Evolutionary conservation across 495 filamentous ascomycete species (phyloP).

Genomic region (Penicillium coffeae): DNA sequence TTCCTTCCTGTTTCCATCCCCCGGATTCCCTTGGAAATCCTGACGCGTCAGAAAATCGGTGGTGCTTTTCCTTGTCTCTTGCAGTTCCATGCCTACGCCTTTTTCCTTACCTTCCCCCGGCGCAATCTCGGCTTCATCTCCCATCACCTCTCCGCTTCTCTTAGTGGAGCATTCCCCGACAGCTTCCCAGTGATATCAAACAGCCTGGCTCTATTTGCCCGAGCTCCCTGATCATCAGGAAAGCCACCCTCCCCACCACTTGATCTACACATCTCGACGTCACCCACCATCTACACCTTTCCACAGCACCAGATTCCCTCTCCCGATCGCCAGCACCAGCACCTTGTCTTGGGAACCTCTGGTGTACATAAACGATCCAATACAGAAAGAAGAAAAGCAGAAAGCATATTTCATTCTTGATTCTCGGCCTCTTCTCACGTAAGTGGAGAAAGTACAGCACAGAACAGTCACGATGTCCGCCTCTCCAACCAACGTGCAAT

Average conservation of each 20-base stretch:
- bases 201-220: not conserved
- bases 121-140: constrained; percentile 11
- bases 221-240: not conserved
- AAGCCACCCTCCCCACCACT: constrained; percentile 10
- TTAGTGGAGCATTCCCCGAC: not conserved
- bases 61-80: not conserved
- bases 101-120: not conserved
- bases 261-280: constrained; percentile 29
- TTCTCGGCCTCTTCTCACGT: constrained; percentile 39
- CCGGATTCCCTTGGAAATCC: not conserved
- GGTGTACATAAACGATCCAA: constrained; percentile 85
- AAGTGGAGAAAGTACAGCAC: constrained; percentile 35
- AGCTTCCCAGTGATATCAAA: not conserved
- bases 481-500: constrained; percentile 58
- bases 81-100: not conserved
- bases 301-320: constrained; percentile 44
- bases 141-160: not conserved
- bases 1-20: constrained; percentile 15
- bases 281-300: constrained; percentile 29
- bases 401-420: constrained; percentile 43
- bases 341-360: constrained; percentile 81
- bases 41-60: not conserved
- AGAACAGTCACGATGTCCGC: constrained; percentile 53
- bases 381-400: too few species aligned
- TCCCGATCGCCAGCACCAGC: constrained; percentile 65